Evolutionary conservation across 2,329 filamentous ascomycete species (phyloP).

Genomic region (Exophiala viscosa): DNA sequence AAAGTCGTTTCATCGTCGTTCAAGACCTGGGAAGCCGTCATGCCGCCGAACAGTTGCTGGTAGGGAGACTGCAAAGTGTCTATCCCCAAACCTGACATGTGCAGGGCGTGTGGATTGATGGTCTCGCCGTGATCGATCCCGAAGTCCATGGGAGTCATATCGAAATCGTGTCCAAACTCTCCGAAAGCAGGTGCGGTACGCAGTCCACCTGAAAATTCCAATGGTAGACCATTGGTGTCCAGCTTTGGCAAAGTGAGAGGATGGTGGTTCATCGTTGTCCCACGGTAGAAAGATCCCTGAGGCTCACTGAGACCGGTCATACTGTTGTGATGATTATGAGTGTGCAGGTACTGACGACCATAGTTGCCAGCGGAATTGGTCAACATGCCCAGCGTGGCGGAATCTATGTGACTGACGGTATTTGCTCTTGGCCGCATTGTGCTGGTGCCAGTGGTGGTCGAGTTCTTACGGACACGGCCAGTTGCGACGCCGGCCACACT

Average conservation of each 20-base stretch:
- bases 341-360: slow-evolving; percentile 45
- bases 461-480: slow-evolving; percentile 84
- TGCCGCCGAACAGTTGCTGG: slow-evolving; percentile 51
- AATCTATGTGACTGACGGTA: slow-evolving; percentile 91
- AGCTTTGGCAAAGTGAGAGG: slow-evolving; percentile 74
- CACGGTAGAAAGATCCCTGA: slow-evolving; percentile 61
- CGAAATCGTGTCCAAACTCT: slow-evolving; percentile 62
- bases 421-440: slow-evolving; percentile 83
- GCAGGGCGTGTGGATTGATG: slow-evolving; percentile 66
- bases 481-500: slow-evolving; percentile 69
- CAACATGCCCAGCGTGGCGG: slow-evolving; percentile 68
- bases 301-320: slow-evolving; percentile 60
- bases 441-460: slow-evolving; percentile 62
- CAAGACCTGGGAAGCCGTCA: slow-evolving; percentile 53
- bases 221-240: slow-evolving; percentile 69
- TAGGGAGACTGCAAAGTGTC: slow-evolving; percentile 43
- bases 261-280: slow-evolving; percentile 67
- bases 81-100: slow-evolving; percentile 67
- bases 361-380: slow-evolving; percentile 45
- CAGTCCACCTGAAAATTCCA: slow-evolving; percentile 65
- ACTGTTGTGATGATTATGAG: slow-evolving; percentile 68
- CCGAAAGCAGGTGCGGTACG: slow-evolving; percentile 75
- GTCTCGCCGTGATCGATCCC: slow-evolving; percentile 48
- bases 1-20: slow-evolving; percentile 69
- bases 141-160: slow-evolving; percentile 58